phyloP scores from a whole-genome alignment of 2,329 filamentous ascomycete species.

The Coleophoma crateriformis region DNA sequence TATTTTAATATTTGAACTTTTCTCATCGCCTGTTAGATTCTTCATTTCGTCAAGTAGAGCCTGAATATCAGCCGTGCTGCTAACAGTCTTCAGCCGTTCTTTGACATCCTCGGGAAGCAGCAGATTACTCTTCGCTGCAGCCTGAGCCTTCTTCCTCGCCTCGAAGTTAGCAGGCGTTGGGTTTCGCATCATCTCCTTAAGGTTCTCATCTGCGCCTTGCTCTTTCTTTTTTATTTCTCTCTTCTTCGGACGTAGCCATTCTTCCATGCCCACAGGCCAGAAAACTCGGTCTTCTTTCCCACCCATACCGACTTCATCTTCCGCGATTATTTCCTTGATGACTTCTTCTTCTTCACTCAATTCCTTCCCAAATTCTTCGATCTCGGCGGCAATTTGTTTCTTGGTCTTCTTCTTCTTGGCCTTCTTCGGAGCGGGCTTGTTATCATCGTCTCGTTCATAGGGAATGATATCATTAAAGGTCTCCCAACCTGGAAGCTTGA shows the following conservation, averaged over 20 bases:
- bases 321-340: slow-evolving; percentile 32
- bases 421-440: slow-evolving; percentile 46
- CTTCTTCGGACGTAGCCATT: slow-evolving; percentile 82
- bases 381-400: slow-evolving; percentile 30
- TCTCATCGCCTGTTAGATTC: slow-evolving; percentile 1
- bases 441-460: slow-evolving; percentile 71
- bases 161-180: slow-evolving; percentile 23
- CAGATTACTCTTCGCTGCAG: slow-evolving; percentile 11
- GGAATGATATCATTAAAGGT: slow-evolving; percentile 73
- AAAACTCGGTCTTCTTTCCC: slow-evolving; percentile 78
- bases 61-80: slow-evolving; percentile 17
- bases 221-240: slow-evolving; percentile 50
- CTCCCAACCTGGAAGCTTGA: slow-evolving; percentile 76
- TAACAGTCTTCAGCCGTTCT: slow-evolving; percentile 13
- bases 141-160: slow-evolving; percentile 16
- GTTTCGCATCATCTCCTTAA: slow-evolving; percentile 23
- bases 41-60: slow-evolving; percentile 11
- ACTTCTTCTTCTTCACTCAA: slow-evolving; percentile 29
- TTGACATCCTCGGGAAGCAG: slow-evolving; percentile 14
- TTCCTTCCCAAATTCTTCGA: slow-evolving; percentile 23
- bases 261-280: slow-evolving; percentile 85
- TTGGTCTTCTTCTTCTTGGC: slow-evolving; percentile 33
- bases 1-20: not conserved
- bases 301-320: slow-evolving; percentile 78
- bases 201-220: slow-evolving; percentile 26